Evolutionary conservation across 768 basidiomycete genomes (phyloP).

Genomic region (Amanita jacksonii): DNA sequence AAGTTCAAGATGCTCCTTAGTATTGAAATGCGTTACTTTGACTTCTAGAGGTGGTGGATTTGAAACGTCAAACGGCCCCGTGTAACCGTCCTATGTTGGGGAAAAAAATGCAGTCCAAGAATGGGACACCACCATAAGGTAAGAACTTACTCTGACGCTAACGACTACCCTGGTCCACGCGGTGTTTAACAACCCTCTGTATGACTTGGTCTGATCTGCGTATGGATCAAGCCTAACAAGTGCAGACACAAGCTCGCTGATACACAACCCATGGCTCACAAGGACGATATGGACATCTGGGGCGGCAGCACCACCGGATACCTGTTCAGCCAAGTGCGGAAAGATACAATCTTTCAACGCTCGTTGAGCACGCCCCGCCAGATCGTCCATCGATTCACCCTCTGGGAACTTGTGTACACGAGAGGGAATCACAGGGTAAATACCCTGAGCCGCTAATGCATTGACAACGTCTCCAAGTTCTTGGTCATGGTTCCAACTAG

Average conservation of each 20-base stretch:
- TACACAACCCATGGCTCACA: slow-evolving; percentile 70
- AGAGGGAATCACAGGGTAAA: slow-evolving; percentile 43
- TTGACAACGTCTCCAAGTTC: slow-evolving; percentile 20
- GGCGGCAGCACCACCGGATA: slow-evolving; percentile 15
- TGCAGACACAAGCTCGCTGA: slow-evolving; percentile 48
- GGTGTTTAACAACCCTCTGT: slow-evolving; percentile 52
- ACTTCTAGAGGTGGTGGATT: slow-evolving; percentile 24
- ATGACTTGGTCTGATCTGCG: slow-evolving; percentile 26
- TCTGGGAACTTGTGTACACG: slow-evolving; percentile 50
- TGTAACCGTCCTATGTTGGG: slow-evolving; percentile 16
- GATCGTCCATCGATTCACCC: slow-evolving; percentile 59
- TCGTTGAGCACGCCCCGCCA: slow-evolving; percentile 42
- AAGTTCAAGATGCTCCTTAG: slow-evolving; percentile 22
- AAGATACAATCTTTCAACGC: slow-evolving; percentile 47
- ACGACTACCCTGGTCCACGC: slow-evolving; percentile 60
- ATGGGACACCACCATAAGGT: neutral
- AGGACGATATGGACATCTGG: slow-evolving; percentile 54
- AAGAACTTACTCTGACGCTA: slow-evolving; percentile 20
- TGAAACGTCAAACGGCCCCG: slow-evolving; percentile 16
- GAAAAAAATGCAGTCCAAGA: neutral
- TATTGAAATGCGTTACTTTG: slow-evolving; percentile 27
- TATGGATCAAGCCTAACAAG: slow-evolving; percentile 42
- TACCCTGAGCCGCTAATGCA: slow-evolving; percentile 36
- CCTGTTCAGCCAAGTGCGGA: slow-evolving; percentile 36
- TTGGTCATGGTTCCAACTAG: neutral